phyloP scores from a whole-genome alignment of 2,329 filamentous ascomycete genomes.

The Purpureocillium lavendulum region DNA sequence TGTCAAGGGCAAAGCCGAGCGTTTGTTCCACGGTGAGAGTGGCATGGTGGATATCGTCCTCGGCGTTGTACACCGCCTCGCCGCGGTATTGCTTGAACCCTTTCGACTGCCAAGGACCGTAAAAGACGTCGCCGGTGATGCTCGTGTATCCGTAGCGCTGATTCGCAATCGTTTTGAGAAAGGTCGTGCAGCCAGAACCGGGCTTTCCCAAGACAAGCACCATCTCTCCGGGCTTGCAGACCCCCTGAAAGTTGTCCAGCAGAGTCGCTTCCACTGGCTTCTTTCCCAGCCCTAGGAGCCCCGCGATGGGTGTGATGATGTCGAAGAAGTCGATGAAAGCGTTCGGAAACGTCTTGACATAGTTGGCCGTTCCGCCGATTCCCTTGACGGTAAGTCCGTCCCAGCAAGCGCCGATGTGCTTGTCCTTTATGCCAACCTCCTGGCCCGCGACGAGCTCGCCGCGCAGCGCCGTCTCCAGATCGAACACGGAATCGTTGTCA shows the following conservation, averaged over 20 bases:
- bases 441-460: slow-evolving; percentile 64
- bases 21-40: slow-evolving; percentile 86
- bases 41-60: slow-evolving; percentile 78
- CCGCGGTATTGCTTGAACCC: slow-evolving; percentile 71
- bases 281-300: slow-evolving; percentile 54
- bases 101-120: slow-evolving; percentile 63
- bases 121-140: slow-evolving; percentile 61
- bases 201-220: slow-evolving; percentile 73
- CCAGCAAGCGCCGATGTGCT: slow-evolving; percentile 76
- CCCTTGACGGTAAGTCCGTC: slow-evolving; percentile 69
- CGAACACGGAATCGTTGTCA: slow-evolving; percentile 48
- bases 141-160: slow-evolving; percentile 49
- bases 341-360: slow-evolving; percentile 66
- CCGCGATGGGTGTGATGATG: slow-evolving; percentile 55
- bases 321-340: slow-evolving; percentile 73
- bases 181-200: slow-evolving; percentile 63
- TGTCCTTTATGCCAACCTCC: slow-evolving; percentile 70
- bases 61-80: slow-evolving; percentile 72
- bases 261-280: slow-evolving; percentile 67
- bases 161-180: slow-evolving; percentile 60
- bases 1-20: slow-evolving; percentile 74
- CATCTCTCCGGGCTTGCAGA: slow-evolving; percentile 80
- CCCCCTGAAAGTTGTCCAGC: slow-evolving; percentile 61
- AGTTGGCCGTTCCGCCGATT: slow-evolving; percentile 65
- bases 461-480: slow-evolving; percentile 66